phyloP scores from a whole-genome alignment of 768 basidiomycete genomes.

The Amanita brunnescens region DNA sequence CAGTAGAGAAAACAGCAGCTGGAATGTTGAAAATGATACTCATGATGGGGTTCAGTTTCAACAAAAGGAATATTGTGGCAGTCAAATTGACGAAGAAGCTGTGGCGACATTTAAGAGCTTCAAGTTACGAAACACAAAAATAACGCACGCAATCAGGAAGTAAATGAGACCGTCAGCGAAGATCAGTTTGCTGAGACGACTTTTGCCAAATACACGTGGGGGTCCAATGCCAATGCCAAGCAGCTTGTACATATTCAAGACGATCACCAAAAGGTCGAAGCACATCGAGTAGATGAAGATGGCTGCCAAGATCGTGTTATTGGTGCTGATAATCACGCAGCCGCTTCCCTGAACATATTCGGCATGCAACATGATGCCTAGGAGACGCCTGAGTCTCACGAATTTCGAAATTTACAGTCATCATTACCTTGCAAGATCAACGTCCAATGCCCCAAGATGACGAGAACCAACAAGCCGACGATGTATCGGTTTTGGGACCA shows the following conservation, averaged over 20 bases:
- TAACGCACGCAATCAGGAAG: slow-evolving; percentile 63
- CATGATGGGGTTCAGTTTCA: slow-evolving; percentile 62
- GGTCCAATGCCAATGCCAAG: slow-evolving; percentile 16
- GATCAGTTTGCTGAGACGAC: slow-evolving; percentile 51
- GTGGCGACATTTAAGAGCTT: background rate
- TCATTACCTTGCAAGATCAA: slow-evolving; percentile 19
- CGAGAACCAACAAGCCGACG: slow-evolving; percentile 22
- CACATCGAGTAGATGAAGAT: slow-evolving; percentile 74
- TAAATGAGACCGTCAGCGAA: slow-evolving; percentile 67
- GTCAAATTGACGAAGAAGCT: slow-evolving; percentile 38
- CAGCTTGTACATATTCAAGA: slow-evolving; percentile 54
- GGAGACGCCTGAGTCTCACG: background rate
- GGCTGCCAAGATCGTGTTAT: slow-evolving; percentile 55
- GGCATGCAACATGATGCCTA: slow-evolving; percentile 50
- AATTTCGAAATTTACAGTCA: background rate
- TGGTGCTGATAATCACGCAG: slow-evolving; percentile 51
- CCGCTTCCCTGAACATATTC: slow-evolving; percentile 36
- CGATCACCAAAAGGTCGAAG: slow-evolving; percentile 57
- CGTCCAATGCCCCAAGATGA: slow-evolving; percentile 40
- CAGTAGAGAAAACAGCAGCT: slow-evolving; percentile 46
- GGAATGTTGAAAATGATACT: slow-evolving; percentile 58
- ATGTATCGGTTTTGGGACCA: slow-evolving; percentile 33
- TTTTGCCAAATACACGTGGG: slow-evolving; percentile 21
- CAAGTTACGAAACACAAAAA: background rate
- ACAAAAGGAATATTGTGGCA: slow-evolving; percentile 55